Percentiles rank a stretch among this genome's conserved stretches.
These are phyloP conservation scores for Picochlorum sp. DNA, from an alignment of 139 green algal genomes.

Conservation along the genomic window DNA sequence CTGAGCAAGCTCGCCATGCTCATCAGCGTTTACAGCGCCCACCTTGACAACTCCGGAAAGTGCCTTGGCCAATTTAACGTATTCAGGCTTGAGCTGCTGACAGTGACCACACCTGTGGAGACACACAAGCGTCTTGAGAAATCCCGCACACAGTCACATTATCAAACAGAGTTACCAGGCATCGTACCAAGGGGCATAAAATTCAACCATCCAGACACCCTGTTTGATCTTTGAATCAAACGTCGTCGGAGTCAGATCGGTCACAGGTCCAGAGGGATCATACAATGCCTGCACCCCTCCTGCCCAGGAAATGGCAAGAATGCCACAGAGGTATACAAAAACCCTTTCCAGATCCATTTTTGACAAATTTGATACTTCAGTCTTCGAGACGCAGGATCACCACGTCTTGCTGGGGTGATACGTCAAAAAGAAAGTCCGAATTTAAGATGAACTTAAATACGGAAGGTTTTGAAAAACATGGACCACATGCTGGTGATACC, in stretches of 20 bases:
- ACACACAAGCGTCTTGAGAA: background rate
- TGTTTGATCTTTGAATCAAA: conserved; percentile 7
- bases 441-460: too few relatives aligned
- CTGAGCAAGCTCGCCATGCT: conserved; percentile 38
- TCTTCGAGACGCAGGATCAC: too few relatives aligned
- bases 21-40: conserved; percentile 59
- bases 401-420: too few relatives aligned
- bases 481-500: too few relatives aligned
- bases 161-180: background rate
- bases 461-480: too few relatives aligned
- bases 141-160: background rate
- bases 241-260: conserved; percentile 7
- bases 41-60: conserved; percentile 63
- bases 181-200: conserved; percentile 36
- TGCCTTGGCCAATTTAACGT: conserved; percentile 51
- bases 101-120: conserved; percentile 53
- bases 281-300: conserved; percentile 11
- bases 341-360: too few relatives aligned
- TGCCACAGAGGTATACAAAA: too few relatives aligned
- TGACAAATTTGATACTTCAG: too few relatives aligned
- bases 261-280: background rate
- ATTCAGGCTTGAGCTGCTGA: conserved; percentile 43
- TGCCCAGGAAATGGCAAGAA: too few relatives aligned
- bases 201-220: conserved; percentile 27
- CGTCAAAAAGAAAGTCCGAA: too few relatives aligned